Evolutionary conservation across 768 basidiomycete species (phyloP).

Genomic region (Atractiella rhizophila): DNA sequence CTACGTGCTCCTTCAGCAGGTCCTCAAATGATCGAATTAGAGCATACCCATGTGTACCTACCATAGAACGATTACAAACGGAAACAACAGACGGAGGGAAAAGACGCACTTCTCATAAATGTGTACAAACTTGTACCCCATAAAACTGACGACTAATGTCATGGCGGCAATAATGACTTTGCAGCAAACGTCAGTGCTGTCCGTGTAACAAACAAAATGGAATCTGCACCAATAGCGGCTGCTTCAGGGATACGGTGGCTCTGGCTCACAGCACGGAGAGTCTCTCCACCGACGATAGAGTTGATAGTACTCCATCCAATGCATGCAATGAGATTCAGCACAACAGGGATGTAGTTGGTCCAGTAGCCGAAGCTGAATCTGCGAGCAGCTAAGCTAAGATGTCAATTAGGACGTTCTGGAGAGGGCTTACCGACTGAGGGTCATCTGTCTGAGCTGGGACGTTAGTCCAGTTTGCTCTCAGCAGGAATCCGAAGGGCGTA

Average conservation of each 20-base stretch:
- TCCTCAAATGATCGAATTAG: too few species aligned
- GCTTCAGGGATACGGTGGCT: conserved; percentile 21
- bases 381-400: conserved; percentile 17
- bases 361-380: conserved; percentile 23
- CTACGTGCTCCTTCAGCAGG: too few species aligned
- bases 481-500: too few species aligned
- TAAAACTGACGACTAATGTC: conserved; percentile 23
- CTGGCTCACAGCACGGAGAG: conserved; percentile 13
- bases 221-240: conserved; percentile 26
- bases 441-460: conserved; percentile 29
- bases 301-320: conserved; percentile 22
- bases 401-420: not conserved
- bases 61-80: too few species aligned
- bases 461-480: conserved; percentile 23
- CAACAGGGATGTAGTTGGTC: conserved; percentile 17
- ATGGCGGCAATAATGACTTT: not conserved
- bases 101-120: conserved; percentile 25
- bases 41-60: too few species aligned
- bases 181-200: not conserved
- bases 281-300: conserved; percentile 19
- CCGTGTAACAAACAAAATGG: conserved; percentile 18
- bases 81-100: too few species aligned
- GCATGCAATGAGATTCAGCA: conserved; percentile 26
- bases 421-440: conserved; percentile 18
- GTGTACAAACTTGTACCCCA: conserved; percentile 25